Percentiles rank a stretch among this genome's conserved stretches.
phyloP scores from a whole-genome alignment of 192 early-diverging fungal genomes.

The Gaertneriomyces semiglobifer region DNA sequence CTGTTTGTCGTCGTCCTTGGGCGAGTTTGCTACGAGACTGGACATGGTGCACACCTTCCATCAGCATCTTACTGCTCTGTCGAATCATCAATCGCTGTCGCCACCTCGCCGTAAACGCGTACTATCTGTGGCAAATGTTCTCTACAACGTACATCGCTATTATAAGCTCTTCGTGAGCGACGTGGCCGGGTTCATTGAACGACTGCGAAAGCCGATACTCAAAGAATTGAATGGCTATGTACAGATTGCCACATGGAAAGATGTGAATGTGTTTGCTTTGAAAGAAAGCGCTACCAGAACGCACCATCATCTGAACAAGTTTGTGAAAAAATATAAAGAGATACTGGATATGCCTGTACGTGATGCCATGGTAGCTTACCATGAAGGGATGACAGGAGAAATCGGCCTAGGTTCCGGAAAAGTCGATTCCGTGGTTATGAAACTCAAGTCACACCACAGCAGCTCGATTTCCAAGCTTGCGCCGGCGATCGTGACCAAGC shows the following conservation, averaged over 20 bases:
- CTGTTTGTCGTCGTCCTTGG: conserved; percentile 68
- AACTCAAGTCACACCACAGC: too few relatives aligned
- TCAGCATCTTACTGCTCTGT: conserved; percentile 30
- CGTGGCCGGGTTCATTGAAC: conserved; percentile 56
- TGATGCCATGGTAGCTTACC: conserved; percentile 53
- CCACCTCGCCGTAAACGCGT: conserved; percentile 1
- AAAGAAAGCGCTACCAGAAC: conserved; percentile 85
- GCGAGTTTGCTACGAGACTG: conserved; percentile 76
- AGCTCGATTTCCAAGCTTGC: too few relatives aligned
- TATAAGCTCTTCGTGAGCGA: conserved; percentile 70
- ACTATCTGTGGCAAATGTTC: conserved; percentile 35
- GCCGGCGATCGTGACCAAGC: neutral
- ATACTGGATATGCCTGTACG: conserved; percentile 72
- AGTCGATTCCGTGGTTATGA: too few relatives aligned
- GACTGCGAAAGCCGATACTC: conserved; percentile 67
- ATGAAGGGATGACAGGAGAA: conserved; percentile 8
- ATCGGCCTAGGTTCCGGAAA: too few relatives aligned
- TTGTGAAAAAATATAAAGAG: conserved; percentile 79
- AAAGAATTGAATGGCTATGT: conserved; percentile 92
- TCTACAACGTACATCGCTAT: conserved; percentile 75
- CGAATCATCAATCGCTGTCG: neutral
- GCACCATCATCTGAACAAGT: conserved; percentile 87
- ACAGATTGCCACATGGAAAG: conserved; percentile 95
- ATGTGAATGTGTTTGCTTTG: conserved; percentile 89
- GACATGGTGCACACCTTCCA: conserved; percentile 65